Percentiles rank a stretch among this genome's conserved stretches.
Conservation (phyloP, 176 grass and related monocot genomes). For the Hsuehochloa calcarea region DNA sequence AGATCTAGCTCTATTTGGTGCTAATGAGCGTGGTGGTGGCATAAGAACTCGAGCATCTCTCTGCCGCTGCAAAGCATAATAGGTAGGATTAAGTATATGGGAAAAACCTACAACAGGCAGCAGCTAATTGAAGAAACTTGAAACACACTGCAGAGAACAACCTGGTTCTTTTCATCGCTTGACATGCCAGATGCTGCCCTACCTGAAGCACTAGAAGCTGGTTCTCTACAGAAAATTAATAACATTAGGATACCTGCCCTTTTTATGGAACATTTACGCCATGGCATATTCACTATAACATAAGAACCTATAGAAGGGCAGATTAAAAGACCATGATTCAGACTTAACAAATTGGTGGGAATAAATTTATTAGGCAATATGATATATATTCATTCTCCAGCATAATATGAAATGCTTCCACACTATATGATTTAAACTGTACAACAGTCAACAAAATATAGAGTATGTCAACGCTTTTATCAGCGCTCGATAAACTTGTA, state of each 20-base stretch:
- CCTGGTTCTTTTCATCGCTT: constrained; percentile 97
- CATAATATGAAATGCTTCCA: constrained; percentile 1
- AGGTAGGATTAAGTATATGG: neutral
- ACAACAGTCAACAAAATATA: neutral
- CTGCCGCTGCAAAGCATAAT: constrained; percentile 55
- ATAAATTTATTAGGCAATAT: neutral
- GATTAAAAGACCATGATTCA: neutral
- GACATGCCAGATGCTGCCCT: constrained; percentile 91
- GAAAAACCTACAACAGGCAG: neutral
- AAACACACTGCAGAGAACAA: constrained; percentile 33
- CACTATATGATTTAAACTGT: neutral
- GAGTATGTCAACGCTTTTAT: neutral
- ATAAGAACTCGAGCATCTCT: constrained; percentile 89
- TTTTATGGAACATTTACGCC: neutral
- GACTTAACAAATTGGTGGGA: neutral
- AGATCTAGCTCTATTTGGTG: constrained; percentile 64
- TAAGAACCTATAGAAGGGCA: neutral
- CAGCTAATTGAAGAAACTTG: constrained; percentile 1
- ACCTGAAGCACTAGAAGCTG: constrained; percentile 81
- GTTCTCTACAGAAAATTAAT: constrained; percentile 64
- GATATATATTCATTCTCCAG: neutral
- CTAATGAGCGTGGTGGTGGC: constrained; percentile 83
- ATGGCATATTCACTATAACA: neutral
- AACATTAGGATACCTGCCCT: constrained; percentile 25
- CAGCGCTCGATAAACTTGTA: neutral